Percentiles rank a stretch among this genome's conserved stretches.
phyloP scores from a whole-genome alignment of 2,329 filamentous ascomycete species.

The Hortaea werneckii region DNA sequence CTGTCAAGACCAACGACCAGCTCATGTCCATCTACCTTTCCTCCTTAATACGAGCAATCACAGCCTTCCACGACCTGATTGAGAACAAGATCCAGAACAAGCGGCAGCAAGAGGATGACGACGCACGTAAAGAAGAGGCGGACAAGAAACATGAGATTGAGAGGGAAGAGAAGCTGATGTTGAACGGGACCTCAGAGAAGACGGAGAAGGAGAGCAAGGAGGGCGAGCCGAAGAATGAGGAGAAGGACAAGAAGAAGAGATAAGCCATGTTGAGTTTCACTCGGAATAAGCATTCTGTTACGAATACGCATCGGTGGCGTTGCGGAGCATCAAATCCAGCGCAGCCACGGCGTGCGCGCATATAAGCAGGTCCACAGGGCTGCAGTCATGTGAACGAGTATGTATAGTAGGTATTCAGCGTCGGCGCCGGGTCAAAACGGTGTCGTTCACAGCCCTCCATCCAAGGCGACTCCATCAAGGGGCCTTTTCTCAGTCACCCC shows the following conservation, averaged over 20 bases:
- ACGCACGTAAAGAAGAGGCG: constrained; percentile 60
- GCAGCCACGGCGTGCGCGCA: constrained; percentile 1
- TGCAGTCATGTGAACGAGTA: constrained; percentile 5
- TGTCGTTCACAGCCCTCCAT: not conserved
- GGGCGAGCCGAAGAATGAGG: constrained; percentile 28
- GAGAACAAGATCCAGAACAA: constrained; percentile 99
- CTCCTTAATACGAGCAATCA: constrained; percentile 93
- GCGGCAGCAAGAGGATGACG: constrained; percentile 92
- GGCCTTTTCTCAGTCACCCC: constrained; percentile 22
- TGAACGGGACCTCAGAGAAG: constrained; percentile 45
- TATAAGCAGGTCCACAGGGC: not conserved
- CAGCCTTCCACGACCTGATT: constrained; percentile 96
- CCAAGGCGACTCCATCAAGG: not conserved
- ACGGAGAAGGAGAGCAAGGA: constrained; percentile 39
- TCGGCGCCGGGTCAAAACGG: not conserved
- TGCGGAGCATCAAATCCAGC: constrained; percentile 11
- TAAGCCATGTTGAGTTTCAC: constrained; percentile 6
- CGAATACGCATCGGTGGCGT: constrained; percentile 7
- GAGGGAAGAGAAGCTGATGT: constrained; percentile 57
- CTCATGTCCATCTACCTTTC: constrained; percentile 97
- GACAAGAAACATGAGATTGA: constrained; percentile 47
- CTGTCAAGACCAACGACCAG: constrained; percentile 98
- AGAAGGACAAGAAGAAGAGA: constrained; percentile 45
- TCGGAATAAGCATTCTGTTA: constrained; percentile 30
- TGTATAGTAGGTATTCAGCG: constrained; percentile 7